These are phyloP conservation scores for Rhododendron vialii DNA, from an alignment of 148 eudicot genomes.

Conservation along the genomic window DNA sequence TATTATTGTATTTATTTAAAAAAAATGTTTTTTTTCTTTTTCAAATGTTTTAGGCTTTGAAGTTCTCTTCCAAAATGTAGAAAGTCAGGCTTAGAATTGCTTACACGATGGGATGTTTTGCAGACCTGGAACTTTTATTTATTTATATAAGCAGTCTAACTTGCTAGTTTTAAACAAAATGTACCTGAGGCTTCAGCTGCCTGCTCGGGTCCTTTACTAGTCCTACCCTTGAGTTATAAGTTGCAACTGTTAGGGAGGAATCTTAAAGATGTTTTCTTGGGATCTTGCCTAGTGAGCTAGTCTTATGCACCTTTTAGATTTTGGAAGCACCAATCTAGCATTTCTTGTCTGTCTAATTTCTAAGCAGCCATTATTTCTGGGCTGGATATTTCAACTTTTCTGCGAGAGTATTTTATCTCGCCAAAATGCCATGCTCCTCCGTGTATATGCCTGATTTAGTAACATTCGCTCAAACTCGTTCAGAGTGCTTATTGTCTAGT, in stretches of 20 bases:
- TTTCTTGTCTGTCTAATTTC: not conserved
- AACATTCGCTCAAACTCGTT: not conserved
- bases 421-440: not conserved
- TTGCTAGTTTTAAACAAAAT: not conserved
- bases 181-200: not conserved
- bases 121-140: not conserved
- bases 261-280: not conserved
- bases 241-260: not conserved
- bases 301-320: not conserved
- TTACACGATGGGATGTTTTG: not conserved
- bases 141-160: not conserved
- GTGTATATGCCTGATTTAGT: not conserved
- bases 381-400: not conserved
- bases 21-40: too few relatives aligned
- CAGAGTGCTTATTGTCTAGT: not conserved
- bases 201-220: not conserved
- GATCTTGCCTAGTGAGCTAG: not conserved
- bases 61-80: too few relatives aligned
- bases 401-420: not conserved
- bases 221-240: too few relatives aligned
- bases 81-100: not conserved
- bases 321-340: not conserved
- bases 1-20: too few relatives aligned
- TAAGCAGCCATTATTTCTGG: not conserved
- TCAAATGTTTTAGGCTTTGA: not conserved